Base-by-base conservation (phyloP, 345 rosid genomes). In the Camelina sativa region DNA sequence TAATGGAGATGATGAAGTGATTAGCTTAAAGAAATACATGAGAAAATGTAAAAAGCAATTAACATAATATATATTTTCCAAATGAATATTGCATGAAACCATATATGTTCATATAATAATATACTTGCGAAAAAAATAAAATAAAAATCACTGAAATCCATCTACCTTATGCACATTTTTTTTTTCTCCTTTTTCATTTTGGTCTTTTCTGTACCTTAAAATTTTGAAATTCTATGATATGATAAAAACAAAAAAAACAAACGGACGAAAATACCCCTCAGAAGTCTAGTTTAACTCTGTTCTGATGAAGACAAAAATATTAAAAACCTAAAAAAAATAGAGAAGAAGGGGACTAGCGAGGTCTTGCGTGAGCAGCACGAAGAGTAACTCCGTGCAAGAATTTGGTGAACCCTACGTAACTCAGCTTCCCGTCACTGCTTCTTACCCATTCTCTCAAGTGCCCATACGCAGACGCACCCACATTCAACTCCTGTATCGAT, bases 301-400 rank as follows among this genome's bases (percentile, higher is more conserved):
- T 67, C 67, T 50, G 62, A 38, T 53, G 69, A 22, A 44, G 28
- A 19, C 41, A 38, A 61, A 52, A 37, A 47, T 17, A 28, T 38
- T 4, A 38, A n/a, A 7, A 40, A 5, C 38, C 65, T 35, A 34
- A n/a, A 41, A 32, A 30, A 32, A 44, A 15, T 8, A 25, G 28
- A 35, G 37, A 60, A 61, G 47, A 67, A 61, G 47, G 9, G 47
- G 12, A 81, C 80, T 80, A 88, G 59, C 82, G 92, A 59, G 85
- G 92, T 84, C 96, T 89, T 56, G 96, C 78, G 80, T 89, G 87
- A 64, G 91, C 74, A 80, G 87, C 86, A 62, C 96, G 92, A 53
- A 84, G 82, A 22, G 91, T 86, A 77, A 91, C 93, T 41, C 96
- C 96, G 79, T 88, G 93, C 81, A 91, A 87, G 79, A 88, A 87